Conservation (phyloP, 2,329 filamentous ascomycete species). For the Penicillium sp. region DNA sequence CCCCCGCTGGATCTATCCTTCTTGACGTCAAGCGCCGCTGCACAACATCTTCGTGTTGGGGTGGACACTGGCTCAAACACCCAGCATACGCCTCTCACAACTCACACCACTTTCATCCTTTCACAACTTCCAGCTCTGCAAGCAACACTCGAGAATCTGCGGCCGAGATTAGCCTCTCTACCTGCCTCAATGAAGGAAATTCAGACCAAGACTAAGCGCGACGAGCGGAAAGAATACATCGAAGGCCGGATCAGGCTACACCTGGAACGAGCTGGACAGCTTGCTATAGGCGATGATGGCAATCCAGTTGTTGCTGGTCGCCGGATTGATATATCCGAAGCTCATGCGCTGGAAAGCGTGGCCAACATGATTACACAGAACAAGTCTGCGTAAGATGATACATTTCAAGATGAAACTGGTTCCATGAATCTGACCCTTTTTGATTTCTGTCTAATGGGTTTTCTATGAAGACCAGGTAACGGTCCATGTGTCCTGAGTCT, state of each 20-base stretch:
- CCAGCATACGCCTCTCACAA: conserved; percentile 43
- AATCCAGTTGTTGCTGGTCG: conserved; percentile 39
- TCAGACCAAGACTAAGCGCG: conserved; percentile 58
- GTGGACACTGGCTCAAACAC: conserved; percentile 35
- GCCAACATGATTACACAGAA: conserved; percentile 37
- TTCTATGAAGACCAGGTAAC: conserved; percentile 32
- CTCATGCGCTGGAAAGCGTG: conserved; percentile 43
- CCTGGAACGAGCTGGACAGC: conserved; percentile 59
- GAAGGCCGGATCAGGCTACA: conserved; percentile 76
- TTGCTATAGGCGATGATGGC: conserved; percentile 35
- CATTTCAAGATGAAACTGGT: background rate
- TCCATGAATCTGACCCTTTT: conserved; percentile 6
- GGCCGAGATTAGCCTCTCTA: conserved; percentile 61
- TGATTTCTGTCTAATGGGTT: conserved; percentile 4
- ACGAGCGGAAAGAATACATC: conserved; percentile 77
- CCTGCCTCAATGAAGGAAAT: conserved; percentile 36
- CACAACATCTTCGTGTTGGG: conserved; percentile 49
- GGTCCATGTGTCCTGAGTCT: conserved; percentile 56
- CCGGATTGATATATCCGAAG: conserved; percentile 41
- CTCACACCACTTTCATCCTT: conserved; percentile 67
- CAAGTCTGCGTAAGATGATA: background rate
- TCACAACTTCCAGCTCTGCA: conserved; percentile 81
- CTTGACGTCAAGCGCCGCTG: conserved; percentile 53
- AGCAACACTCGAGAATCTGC: conserved; percentile 65
- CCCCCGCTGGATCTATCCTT: conserved; percentile 53